Percentiles rank a stretch among this genome's conserved stretches.
These are phyloP conservation scores for Nicotiana sylvestris DNA, from an alignment of 257 asterid genomes.

Conservation along the genomic window DNA sequence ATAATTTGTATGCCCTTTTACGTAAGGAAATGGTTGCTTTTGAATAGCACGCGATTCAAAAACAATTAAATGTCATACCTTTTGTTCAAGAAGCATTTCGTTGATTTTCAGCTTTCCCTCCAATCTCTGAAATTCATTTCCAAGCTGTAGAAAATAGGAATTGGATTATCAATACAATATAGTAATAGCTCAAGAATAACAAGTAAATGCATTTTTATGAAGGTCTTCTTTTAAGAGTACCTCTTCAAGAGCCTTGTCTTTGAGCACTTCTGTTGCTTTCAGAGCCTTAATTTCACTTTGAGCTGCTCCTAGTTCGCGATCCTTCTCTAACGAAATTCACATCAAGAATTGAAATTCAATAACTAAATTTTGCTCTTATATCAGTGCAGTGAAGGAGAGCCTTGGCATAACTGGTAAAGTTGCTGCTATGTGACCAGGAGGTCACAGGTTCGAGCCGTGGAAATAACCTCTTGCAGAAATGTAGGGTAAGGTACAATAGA, in stretches of 20 bases:
- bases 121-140: constrained; percentile 47
- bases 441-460: no score
- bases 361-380: not conserved
- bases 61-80: constrained; percentile 35
- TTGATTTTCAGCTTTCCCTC: constrained; percentile 47
- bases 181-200: not conserved
- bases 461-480: no score
- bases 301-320: constrained; percentile 56
- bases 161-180: not conserved
- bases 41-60: not conserved
- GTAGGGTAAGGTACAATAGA: no score
- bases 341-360: not conserved
- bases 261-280: constrained; percentile 58
- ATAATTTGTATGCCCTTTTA: not conserved
- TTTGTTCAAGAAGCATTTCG: constrained; percentile 55
- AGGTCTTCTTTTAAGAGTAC: constrained; percentile 24
- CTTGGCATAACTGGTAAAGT: no score
- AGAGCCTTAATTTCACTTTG: constrained; percentile 69
- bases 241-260: constrained; percentile 81
- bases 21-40: not conserved
- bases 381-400: no score
- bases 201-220: not conserved
- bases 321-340: constrained; percentile 52
- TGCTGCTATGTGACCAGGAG: no score
- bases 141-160: constrained; percentile 46